Base-by-base conservation (phyloP, 179 eudicot genomes). In the Amaranthus tricolor region DNA sequence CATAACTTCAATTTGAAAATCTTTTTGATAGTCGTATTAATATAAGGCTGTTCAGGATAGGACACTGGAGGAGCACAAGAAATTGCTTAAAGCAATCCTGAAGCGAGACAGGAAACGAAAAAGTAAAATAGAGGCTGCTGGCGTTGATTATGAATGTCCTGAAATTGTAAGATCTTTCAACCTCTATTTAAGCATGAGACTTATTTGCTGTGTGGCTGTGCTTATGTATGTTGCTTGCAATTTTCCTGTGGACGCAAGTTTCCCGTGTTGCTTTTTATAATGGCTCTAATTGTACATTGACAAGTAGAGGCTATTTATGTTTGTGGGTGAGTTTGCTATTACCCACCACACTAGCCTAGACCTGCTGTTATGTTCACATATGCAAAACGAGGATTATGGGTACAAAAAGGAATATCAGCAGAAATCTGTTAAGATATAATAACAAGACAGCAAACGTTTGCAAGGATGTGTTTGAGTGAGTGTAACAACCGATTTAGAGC, bases 111-210 rank as follows among this genome's bases (percentile, higher is more conserved):
- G 75, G 72, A 89, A 84, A 72, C 86, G 96, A 71, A 81, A 81
- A 55, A 86, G 86, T 88, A 86, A 81, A 80, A 87, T 93, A 51
- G 88, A 84, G 77, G 96, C 89, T 65, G 92, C 93, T 78, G 98
- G 97, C 65, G 87, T 91, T 62, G 97, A 93, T n/a, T 93, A 91
- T 40, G 89, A 89, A 77, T 89, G 93, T 79, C 93, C 96, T 9
- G 82, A 83, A 69, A 77, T 91, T 70, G 97, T 92, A 85, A 86
- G 94, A 73, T 61, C 61, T 47, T 50, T 14, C 21, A 11, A 24
- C 66, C 45, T 40, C 8, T 9, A 7, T 57, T 11, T 21, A 13
- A 16, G 45, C 24, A 44, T 19, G 56, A 5, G 19, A 7, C 15
- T 24, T 53, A 40, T 15, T 20, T 69, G 59, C 40, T 31, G 40